Evolutionary conservation across 2,329 filamentous ascomycete species (phyloP).

Genomic region (Leptographium wingfieldii): DNA sequence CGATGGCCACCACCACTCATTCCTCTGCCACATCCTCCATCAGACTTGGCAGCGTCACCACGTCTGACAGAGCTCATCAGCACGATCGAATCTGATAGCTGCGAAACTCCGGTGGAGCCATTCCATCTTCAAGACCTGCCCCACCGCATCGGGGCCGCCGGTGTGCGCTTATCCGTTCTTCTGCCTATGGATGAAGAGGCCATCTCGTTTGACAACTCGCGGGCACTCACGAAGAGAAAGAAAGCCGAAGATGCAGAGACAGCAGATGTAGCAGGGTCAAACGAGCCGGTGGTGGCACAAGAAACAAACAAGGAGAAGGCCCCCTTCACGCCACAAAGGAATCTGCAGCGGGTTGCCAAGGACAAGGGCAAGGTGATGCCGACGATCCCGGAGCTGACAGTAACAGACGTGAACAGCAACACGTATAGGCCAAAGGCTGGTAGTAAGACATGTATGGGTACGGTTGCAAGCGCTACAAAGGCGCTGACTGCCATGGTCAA

Average conservation of each 20-base stretch:
- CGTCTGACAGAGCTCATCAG: constrained; percentile 4
- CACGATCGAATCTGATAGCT: constrained; percentile 17
- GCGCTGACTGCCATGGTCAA: constrained; percentile 12
- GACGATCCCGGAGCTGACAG: constrained; percentile 28
- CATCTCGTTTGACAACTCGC: constrained; percentile 11
- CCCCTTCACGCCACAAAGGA: neutral
- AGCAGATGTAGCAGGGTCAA: constrained; percentile 1
- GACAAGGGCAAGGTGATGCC: constrained; percentile 11
- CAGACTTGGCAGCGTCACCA: constrained; percentile 5
- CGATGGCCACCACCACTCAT: neutral
- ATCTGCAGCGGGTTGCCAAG: neutral
- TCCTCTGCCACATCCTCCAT: neutral
- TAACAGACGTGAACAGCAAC: constrained; percentile 11
- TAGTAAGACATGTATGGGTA: neutral
- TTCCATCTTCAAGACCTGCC: constrained; percentile 37
- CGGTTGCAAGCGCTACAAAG: neutral
- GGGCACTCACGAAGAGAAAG: constrained; percentile 2
- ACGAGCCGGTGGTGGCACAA: neutral
- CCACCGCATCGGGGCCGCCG: constrained; percentile 27
- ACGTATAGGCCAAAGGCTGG: neutral
- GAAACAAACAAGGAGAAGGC: neutral
- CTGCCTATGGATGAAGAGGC: constrained; percentile 18
- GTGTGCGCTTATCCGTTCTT: constrained; percentile 18
- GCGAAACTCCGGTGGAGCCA: constrained; percentile 31
- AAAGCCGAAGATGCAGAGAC: neutral